phyloP scores from a whole-genome alignment of 352 stramenopile genomes.

The Phytophthora niederhauseri region DNA sequence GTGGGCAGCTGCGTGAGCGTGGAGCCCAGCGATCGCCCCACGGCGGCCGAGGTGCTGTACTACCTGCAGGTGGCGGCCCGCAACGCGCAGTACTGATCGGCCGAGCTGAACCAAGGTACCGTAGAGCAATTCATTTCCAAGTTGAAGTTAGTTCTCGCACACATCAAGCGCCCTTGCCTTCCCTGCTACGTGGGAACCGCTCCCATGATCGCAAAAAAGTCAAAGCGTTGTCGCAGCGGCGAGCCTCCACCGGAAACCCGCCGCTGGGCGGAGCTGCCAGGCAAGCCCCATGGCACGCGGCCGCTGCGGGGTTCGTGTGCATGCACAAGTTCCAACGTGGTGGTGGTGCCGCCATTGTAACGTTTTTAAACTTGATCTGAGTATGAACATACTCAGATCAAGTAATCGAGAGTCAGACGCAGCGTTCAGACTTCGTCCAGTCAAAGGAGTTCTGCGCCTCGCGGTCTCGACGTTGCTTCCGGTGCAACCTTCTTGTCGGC shows the following conservation, averaged over 20 bases:
- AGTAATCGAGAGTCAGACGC: slow-evolving; percentile 14
- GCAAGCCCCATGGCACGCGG: too few species aligned
- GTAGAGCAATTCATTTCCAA: neutral
- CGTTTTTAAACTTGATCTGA: too few species aligned
- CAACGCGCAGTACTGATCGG: slow-evolving; percentile 13
- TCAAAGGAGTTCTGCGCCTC: neutral
- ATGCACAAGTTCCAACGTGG: too few species aligned
- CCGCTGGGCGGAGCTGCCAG: too few species aligned
- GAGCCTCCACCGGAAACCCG: too few species aligned
- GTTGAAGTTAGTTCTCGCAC: neutral
- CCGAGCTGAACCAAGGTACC: too few species aligned
- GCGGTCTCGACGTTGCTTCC: neutral
- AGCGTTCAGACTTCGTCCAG: neutral
- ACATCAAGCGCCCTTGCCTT: too few species aligned
- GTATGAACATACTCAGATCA: slow-evolving; percentile 8
- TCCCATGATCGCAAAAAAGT: too few species aligned
- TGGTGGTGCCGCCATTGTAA: too few species aligned
- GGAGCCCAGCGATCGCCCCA: slow-evolving; percentile 10
- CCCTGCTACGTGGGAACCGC: too few species aligned
- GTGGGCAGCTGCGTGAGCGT: slow-evolving; percentile 15
- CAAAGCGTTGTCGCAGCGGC: too few species aligned
- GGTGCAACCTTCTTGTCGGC: slow-evolving; percentile 1
- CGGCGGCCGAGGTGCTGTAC: slow-evolving; percentile 23
- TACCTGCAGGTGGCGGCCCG: slow-evolving; percentile 24
- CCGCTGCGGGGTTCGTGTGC: too few species aligned